Conservation (phyloP, 164 flowering plant genomes). For the Vitis labrusca region DNA sequence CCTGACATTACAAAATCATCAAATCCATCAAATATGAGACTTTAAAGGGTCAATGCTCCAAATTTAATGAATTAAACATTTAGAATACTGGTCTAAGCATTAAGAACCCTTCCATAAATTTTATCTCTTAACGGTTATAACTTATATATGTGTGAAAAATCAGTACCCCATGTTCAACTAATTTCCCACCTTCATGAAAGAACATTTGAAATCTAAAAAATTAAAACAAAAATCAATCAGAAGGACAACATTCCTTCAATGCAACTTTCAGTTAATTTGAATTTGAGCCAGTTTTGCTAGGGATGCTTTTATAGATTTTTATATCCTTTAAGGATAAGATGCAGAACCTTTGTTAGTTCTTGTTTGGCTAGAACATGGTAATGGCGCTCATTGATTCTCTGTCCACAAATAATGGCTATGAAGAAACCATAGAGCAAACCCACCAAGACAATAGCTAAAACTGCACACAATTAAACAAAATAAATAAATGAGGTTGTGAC, state of each 20-base stretch:
- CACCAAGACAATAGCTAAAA: constrained; percentile 85
- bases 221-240: not conserved
- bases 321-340: not conserved
- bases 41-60: no score
- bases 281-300: not conserved
- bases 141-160: no score
- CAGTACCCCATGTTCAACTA: no score
- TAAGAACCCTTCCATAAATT: no score
- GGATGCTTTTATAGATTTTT: not conserved
- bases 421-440: constrained; percentile 97
- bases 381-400: constrained; percentile 93
- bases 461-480: constrained; percentile 40
- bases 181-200: not conserved
- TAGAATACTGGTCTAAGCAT: no score
- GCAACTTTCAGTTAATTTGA: no score
- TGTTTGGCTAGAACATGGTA: constrained; percentile 95
- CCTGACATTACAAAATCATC: constrained; percentile 37
- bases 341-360: constrained; percentile 89
- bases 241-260: no score
- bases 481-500: constrained; percentile 6
- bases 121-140: no score
- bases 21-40: no score
- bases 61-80: no score
- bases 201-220: not conserved
- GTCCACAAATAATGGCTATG: constrained; percentile 97